These are phyloP conservation scores for Colletotrichum siamense DNA, from an alignment of 2,329 filamentous ascomycete species.

Conservation along the genomic window DNA sequence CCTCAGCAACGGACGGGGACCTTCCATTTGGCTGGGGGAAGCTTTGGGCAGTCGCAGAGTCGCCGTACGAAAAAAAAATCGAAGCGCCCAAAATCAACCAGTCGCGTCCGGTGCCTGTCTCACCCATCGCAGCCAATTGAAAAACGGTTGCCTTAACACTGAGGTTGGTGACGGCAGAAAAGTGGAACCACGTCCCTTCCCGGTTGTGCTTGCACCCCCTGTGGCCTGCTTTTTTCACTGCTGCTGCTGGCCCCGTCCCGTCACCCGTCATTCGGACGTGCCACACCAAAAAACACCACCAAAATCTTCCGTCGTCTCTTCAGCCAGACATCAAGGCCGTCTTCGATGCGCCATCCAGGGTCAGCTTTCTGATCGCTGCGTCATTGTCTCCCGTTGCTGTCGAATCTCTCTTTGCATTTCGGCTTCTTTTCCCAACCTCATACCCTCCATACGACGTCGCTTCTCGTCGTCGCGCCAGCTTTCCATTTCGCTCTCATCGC, in stretches of 20 bases:
- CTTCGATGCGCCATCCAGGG: slow-evolving; percentile 19
- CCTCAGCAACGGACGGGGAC: background rate
- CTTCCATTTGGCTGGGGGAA: background rate
- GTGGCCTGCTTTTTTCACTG: slow-evolving; percentile 2
- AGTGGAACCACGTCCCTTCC: background rate
- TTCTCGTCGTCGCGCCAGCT: slow-evolving; percentile 5
- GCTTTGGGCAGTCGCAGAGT: background rate
- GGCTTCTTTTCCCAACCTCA: background rate
- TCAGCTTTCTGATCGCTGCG: slow-evolving; percentile 20
- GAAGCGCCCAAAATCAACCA: slow-evolving; percentile 6
- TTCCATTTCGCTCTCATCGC: background rate
- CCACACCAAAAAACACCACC: slow-evolving; percentile 21
- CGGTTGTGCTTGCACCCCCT: slow-evolving; percentile 1
- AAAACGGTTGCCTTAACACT: slow-evolving; percentile 5
- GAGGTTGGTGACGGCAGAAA: slow-evolving; percentile 4
- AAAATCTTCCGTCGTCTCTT: slow-evolving; percentile 16
- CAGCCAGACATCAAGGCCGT: slow-evolving; percentile 8
- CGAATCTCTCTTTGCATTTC: background rate
- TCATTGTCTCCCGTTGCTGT: background rate
- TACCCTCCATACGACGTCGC: background rate
- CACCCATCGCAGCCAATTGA: background rate
- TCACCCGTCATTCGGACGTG: slow-evolving; percentile 9
- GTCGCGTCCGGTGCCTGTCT: background rate
- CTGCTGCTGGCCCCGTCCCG: background rate
- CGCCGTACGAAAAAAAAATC: background rate